These are phyloP conservation scores for Kewa caespitosa DNA, from an alignment of 179 eudicot genomes.

Conservation along the genomic window DNA sequence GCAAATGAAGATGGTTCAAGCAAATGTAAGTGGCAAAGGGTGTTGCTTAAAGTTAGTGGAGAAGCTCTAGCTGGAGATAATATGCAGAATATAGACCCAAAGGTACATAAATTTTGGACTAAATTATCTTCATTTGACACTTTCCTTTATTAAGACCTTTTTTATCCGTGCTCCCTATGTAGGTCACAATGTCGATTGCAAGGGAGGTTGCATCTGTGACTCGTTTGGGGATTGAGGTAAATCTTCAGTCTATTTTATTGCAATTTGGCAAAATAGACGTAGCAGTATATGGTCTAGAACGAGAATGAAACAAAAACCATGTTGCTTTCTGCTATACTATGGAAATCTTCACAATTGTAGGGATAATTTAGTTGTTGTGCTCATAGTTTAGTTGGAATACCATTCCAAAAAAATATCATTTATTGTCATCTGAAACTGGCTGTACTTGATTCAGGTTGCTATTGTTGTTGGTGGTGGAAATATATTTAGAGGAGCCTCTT, in stretches of 20 bases:
- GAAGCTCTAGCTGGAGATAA: slow-evolving; percentile 98
- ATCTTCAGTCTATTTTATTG: not conserved
- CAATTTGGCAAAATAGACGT: not conserved
- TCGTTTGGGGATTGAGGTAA: slow-evolving; percentile 93
- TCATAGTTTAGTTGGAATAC: too few species aligned
- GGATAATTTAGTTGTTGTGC: not conserved
- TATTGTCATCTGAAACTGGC: not conserved
- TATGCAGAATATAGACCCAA: slow-evolving; percentile 87
- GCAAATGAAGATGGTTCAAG: slow-evolving; percentile 44
- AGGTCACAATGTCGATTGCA: slow-evolving; percentile 95
- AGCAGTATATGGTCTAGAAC: too few species aligned
- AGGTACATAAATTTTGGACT: slow-evolving; percentile 44
- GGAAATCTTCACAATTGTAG: not conserved
- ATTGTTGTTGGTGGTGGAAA: slow-evolving; percentile 98
- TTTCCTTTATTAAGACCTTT: slow-evolving; percentile 4
- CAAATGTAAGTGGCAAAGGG: slow-evolving; percentile 76
- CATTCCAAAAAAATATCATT: not conserved
- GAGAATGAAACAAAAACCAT: not conserved
- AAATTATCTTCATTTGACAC: not conserved
- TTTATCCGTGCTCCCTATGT: slow-evolving; percentile 20
- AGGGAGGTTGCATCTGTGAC: slow-evolving; percentile 95
- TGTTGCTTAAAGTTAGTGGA: slow-evolving; percentile 95
- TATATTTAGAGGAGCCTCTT: slow-evolving; percentile 88
- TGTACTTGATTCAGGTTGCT: slow-evolving; percentile 62
- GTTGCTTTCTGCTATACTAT: slow-evolving; percentile 6